phyloP scores from a whole-genome alignment of 148 eudicot genomes.

The Vaccinium vitisidaea region DNA sequence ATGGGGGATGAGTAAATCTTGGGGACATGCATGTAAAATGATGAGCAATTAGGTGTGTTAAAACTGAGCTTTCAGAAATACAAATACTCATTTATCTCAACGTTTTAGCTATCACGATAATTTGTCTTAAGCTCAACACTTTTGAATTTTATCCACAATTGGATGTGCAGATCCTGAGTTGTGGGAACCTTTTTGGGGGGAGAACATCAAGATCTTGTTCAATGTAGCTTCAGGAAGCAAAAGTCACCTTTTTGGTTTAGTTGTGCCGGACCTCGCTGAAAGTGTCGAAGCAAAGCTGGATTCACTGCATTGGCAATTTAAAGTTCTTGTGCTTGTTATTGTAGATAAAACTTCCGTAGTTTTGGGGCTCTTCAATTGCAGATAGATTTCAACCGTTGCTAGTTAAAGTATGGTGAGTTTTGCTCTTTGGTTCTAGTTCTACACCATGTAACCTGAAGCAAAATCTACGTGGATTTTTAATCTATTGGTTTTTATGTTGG shows the following conservation, averaged over 20 bases:
- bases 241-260: not conserved
- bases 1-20: too few species aligned
- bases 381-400: not conserved
- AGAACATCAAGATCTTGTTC: not conserved
- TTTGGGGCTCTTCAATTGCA: not conserved
- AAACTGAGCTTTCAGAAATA: not conserved
- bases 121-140: too few species aligned
- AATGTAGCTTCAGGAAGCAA: not conserved
- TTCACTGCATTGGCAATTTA: not conserved
- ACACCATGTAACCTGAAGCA: not conserved
- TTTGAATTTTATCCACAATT: not conserved
- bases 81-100: not conserved
- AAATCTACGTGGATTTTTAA: not conserved
- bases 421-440: not conserved
- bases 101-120: too few species aligned
- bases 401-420: not conserved
- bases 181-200: not conserved
- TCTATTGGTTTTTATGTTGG: not conserved
- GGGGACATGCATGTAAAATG: too few species aligned
- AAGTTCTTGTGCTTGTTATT: not conserved
- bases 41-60: not conserved
- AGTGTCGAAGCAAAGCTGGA: not conserved
- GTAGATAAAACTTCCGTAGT: not conserved
- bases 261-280: not conserved
- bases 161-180: not conserved